A percentile compares a stretch with the other conserved stretches of the same genome.
phyloP scores from a whole-genome alignment of 345 rosid genomes.

The Moringa oleifera region DNA sequence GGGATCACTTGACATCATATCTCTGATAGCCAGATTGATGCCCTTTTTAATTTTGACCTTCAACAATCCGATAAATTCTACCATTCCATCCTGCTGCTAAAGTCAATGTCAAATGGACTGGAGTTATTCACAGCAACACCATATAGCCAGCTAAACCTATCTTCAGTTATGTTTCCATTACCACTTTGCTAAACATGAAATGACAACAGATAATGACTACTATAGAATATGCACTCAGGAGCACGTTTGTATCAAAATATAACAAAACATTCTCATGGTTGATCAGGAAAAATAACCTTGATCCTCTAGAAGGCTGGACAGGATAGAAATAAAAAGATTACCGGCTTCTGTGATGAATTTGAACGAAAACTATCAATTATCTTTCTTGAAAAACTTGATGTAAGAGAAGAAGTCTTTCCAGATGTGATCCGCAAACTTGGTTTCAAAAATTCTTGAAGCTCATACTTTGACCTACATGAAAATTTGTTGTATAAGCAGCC shows the following conservation, averaged over 20 bases:
- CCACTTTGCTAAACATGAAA: not conserved
- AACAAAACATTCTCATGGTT: too few species aligned
- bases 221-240: too few species aligned
- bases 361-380: constrained; percentile 62
- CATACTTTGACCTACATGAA: constrained; percentile 78
- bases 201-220: too few species aligned
- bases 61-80: constrained; percentile 82
- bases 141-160: not conserved
- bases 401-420: constrained; percentile 39
- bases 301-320: not conserved
- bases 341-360: constrained; percentile 42
- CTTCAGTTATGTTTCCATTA: not conserved
- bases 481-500: constrained; percentile 13
- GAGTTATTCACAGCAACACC: constrained; percentile 10
- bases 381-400: constrained; percentile 54
- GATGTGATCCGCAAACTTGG: constrained; percentile 84
- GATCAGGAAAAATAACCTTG: not conserved
- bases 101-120: constrained; percentile 16
- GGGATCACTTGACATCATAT: constrained; percentile 95
- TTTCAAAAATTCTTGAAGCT: constrained; percentile 86
- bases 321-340: constrained; percentile 22
- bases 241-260: too few species aligned
- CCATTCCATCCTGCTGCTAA: constrained; percentile 68
- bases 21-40: constrained; percentile 74
- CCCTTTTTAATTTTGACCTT: constrained; percentile 73